These are phyloP conservation scores for Paraurostyla sp. DNA, from an alignment of 73 alveolate species.

Conservation along the genomic window DNA sequence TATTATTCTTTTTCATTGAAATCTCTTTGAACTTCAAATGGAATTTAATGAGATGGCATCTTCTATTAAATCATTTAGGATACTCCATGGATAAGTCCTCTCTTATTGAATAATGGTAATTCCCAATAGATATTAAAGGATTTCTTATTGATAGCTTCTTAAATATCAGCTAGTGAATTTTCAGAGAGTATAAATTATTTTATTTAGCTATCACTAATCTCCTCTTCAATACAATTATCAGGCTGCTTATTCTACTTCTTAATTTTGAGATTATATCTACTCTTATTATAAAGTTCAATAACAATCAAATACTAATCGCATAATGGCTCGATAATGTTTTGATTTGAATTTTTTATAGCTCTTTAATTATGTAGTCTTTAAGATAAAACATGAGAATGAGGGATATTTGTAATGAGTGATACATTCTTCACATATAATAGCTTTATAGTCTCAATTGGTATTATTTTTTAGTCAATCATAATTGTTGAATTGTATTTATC, in stretches of 20 bases:
- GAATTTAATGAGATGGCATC: not conserved
- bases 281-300: not conserved
- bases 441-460: not conserved
- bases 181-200: not conserved
- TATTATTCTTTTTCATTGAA: too few relatives aligned
- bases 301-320: not conserved
- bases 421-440: not conserved
- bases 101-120: not conserved
- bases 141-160: not conserved
- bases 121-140: not conserved
- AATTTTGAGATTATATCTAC: not conserved
- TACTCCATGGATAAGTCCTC: not conserved
- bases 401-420: not conserved
- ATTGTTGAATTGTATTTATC: conserved; percentile 23
- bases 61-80: not conserved
- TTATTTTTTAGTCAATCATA: not conserved
- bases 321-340: not conserved
- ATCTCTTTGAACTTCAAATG: not conserved
- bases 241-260: not conserved
- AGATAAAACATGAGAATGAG: too few relatives aligned
- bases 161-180: not conserved
- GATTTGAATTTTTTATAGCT: not conserved
- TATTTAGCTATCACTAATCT: not conserved
- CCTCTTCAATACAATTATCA: too few relatives aligned
- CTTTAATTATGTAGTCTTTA: too few relatives aligned